Percentiles rank a stretch among this genome's conserved stretches.
Evolutionary conservation across 2,329 filamentous ascomycete genomes (phyloP).

Genomic region (Fusarium sp.): DNA sequence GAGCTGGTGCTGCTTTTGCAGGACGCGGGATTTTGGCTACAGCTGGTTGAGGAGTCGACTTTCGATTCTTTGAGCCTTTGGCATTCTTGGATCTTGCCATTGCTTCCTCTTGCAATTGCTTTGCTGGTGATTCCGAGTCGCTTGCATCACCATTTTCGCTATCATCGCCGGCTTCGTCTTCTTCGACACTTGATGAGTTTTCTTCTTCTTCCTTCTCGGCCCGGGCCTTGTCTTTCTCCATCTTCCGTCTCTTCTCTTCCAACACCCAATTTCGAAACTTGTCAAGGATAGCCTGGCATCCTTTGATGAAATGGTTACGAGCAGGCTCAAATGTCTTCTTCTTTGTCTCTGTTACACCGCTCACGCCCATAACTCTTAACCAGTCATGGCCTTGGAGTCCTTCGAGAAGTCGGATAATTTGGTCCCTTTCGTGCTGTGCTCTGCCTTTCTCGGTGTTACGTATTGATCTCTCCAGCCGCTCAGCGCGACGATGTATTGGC

Average conservation of each 20-base stretch:
- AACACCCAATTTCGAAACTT: conserved; percentile 91
- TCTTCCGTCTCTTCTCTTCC: conserved; percentile 85
- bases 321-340: conserved; percentile 90
- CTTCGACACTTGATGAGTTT: conserved; percentile 41
- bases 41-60: conserved; percentile 39
- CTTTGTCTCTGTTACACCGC: conserved; percentile 82
- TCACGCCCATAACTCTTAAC: conserved; percentile 91
- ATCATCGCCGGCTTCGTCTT: conserved; percentile 47
- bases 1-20: conserved; percentile 39
- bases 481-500: conserved; percentile 66
- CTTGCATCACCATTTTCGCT: conserved; percentile 68
- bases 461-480: conserved; percentile 69
- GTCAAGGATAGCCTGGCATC: conserved; percentile 82
- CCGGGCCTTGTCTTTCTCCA: conserved; percentile 73
- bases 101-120: conserved; percentile 80
- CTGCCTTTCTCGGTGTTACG: conserved; percentile 72
- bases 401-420: conserved; percentile 75
- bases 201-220: conserved; percentile 50
- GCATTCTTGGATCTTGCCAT: conserved; percentile 61
- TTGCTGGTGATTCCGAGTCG: conserved; percentile 60
- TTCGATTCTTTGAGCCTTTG: conserved; percentile 49
- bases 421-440: conserved; percentile 74
- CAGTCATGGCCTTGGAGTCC: conserved; percentile 92
- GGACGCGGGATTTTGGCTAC: conserved; percentile 29
- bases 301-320: conserved; percentile 83